Evolutionary conservation across 805 yeast genomes (phyloP).

Genomic region (Myxozyma melibiosi): DNA sequence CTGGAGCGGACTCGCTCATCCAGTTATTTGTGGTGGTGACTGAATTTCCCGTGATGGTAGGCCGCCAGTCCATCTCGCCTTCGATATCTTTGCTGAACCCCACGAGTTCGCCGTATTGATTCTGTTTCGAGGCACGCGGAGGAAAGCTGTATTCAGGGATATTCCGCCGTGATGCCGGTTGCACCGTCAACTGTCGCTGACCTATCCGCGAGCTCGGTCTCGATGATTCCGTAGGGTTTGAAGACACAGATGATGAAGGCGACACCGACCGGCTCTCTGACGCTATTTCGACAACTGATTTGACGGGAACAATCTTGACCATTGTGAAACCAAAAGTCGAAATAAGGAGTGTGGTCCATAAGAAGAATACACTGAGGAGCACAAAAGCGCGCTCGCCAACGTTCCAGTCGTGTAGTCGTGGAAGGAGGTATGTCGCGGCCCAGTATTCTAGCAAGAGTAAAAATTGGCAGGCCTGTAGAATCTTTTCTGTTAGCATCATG

Average conservation of each 20-base stretch:
- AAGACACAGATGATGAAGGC: background rate
- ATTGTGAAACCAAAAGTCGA: background rate
- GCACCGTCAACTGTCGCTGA: no score
- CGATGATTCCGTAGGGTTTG: no score
- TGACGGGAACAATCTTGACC: conserved; percentile 6
- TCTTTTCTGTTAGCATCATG: no score
- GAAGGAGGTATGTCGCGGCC: conserved; percentile 7
- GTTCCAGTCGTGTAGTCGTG: conserved; percentile 4
- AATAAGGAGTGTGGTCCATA: background rate
- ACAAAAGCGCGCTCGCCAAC: background rate
- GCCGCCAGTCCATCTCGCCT: conserved; percentile 29
- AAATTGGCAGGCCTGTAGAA: conserved; percentile 7
- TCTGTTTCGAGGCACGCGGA: background rate
- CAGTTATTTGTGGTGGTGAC: no score
- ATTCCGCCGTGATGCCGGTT: no score
- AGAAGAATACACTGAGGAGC: conserved; percentile 1
- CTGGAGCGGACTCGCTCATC: background rate
- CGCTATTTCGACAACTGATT: background rate
- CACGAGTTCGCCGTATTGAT: background rate
- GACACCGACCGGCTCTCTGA: background rate
- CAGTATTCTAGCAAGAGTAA: conserved; percentile 5
- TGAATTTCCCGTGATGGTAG: conserved; percentile 5
- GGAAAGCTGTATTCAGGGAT: background rate
- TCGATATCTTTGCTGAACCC: background rate
- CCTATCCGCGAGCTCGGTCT: no score